phyloP scores from a whole-genome alignment of 1,284 basidiomycete species.

The Cerrena zonata region DNA sequence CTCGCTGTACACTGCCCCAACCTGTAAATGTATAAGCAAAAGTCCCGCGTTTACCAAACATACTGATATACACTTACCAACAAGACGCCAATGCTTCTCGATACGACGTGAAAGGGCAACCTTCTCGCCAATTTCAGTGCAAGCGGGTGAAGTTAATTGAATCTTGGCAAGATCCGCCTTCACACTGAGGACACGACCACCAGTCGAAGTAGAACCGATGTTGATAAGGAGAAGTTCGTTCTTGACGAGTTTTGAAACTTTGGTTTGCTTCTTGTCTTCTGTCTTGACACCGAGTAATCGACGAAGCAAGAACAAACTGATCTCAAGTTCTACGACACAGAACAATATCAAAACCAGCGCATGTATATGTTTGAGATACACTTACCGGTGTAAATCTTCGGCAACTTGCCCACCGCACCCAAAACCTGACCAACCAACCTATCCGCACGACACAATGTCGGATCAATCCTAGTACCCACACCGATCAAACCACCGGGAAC shows the following conservation, averaged over 20 bases:
- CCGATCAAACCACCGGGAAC: constrained; percentile 97
- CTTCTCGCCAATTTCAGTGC: constrained; percentile 92
- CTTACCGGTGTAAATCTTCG: constrained; percentile 86
- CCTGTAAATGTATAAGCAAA: constrained; percentile 27
- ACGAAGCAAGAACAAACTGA: constrained; percentile 87
- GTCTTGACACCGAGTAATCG: constrained; percentile 94
- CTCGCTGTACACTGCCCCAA: constrained; percentile 55
- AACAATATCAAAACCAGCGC: constrained; percentile 1
- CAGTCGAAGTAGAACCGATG: constrained; percentile 90
- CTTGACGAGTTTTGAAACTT: constrained; percentile 87
- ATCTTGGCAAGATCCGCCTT: constrained; percentile 93
- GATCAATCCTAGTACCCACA: constrained; percentile 95
- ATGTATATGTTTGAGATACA: not conserved
- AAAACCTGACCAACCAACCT: constrained; percentile 94
- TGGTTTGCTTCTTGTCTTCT: constrained; percentile 97
- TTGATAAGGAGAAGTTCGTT: constrained; percentile 92
- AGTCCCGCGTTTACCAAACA: not conserved
- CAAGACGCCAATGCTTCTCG: constrained; percentile 95
- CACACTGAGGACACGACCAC: constrained; percentile 85
- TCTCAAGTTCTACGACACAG: constrained; percentile 66
- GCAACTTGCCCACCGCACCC: constrained; percentile 88
- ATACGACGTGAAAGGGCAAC: constrained; percentile 88
- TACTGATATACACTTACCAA: constrained; percentile 46
- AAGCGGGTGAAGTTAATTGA: constrained; percentile 84
- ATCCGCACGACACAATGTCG: constrained; percentile 94